These are phyloP conservation scores for Populus euphratica DNA, from an alignment of 345 rosid species.

Conservation along the genomic window DNA sequence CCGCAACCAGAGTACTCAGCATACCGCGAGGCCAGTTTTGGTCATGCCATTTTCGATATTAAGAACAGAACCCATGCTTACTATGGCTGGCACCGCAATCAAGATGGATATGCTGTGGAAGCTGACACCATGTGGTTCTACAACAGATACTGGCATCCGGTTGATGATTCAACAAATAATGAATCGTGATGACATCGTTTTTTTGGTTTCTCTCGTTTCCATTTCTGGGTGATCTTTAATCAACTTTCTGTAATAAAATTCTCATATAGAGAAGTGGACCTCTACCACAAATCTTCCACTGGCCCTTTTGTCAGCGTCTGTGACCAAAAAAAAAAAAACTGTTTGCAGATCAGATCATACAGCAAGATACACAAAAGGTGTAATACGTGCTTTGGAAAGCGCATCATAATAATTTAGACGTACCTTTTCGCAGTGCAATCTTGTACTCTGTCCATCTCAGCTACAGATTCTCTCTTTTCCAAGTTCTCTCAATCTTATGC, in stretches of 20 bases:
- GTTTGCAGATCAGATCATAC: neutral
- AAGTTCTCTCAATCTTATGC: neutral
- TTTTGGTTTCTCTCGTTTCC: neutral
- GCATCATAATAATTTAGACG: neutral
- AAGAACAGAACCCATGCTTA: conserved; percentile 81
- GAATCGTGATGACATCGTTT: neutral
- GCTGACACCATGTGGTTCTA: conserved; percentile 81
- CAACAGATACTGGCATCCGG: conserved; percentile 65
- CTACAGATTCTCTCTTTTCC: no score
- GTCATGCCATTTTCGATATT: conserved; percentile 74
- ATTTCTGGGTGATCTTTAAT: neutral
- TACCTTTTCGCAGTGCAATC: no score
- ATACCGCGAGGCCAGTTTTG: conserved; percentile 84
- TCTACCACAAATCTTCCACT: no score
- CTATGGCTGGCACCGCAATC: conserved; percentile 82
- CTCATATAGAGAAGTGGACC: neutral
- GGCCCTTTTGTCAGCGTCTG: neutral
- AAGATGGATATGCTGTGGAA: conserved; percentile 73
- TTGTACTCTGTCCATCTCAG: neutral
- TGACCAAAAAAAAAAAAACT: neutral
- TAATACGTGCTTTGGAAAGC: no score
- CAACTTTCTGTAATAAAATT: conserved; percentile 2
- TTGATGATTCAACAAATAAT: conserved; percentile 46
- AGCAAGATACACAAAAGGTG: neutral
- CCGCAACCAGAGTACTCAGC: conserved; percentile 94